These are phyloP conservation scores for Gossypium mustelinum DNA, from an alignment of 345 rosid species.

Conservation along the genomic window DNA sequence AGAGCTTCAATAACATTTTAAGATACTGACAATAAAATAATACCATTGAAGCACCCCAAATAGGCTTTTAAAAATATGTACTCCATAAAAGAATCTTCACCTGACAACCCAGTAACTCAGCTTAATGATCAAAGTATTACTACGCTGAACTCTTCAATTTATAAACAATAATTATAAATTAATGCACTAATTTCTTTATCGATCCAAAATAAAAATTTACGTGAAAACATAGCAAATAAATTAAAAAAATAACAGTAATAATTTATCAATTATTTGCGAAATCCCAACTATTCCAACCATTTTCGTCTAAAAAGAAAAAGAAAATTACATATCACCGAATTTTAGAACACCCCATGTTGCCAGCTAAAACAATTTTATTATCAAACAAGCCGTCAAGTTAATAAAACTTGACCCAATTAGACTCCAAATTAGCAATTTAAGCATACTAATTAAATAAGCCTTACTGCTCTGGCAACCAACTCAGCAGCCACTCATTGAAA, in stretches of 20 bases:
- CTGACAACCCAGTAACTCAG: neutral
- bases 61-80: too few species aligned
- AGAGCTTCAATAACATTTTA: neutral
- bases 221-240: neutral
- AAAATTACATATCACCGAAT: neutral
- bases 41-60: neutral
- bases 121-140: neutral
- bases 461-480: constrained; percentile 7
- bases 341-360: neutral
- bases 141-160: neutral
- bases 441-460: neutral
- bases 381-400: neutral
- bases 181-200: neutral
- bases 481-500: neutral
- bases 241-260: too few species aligned
- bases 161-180: neutral
- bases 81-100: neutral
- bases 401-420: neutral
- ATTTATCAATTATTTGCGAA: neutral
- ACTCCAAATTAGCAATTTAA: neutral
- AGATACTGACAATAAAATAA: neutral
- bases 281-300: neutral
- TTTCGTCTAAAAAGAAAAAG: neutral
- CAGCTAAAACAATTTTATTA: neutral
- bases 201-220: neutral